Evolutionary conservation across 345 rosid genomes (phyloP).

Genomic region (Moringa oleifera): DNA sequence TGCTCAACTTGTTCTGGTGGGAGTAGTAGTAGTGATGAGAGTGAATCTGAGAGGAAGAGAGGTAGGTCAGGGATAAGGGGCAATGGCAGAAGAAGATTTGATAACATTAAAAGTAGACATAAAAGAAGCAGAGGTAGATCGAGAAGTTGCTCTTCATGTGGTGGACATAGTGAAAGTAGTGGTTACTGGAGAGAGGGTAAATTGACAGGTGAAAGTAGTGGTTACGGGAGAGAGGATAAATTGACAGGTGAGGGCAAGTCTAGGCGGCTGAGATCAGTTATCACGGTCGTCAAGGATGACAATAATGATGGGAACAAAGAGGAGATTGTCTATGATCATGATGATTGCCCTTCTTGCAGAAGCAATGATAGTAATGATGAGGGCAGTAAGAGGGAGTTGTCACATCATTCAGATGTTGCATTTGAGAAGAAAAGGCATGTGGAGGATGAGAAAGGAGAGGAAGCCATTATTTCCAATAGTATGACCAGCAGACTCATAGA

Average conservation of each 20-base stretch:
- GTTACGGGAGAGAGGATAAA: slow-evolving; percentile 34
- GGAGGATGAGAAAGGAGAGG: slow-evolving; percentile 31
- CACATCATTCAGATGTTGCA: slow-evolving; percentile 16
- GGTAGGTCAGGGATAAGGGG: slow-evolving; percentile 30
- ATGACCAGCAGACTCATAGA: slow-evolving; percentile 13
- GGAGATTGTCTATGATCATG: slow-evolving; percentile 41
- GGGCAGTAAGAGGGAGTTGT: slow-evolving; percentile 27
- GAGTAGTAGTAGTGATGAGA: slow-evolving; percentile 29
- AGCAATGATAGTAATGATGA: slow-evolving; percentile 44
- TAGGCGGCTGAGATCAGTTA: slow-evolving; percentile 53
- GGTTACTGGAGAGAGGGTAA: slow-evolving; percentile 31
- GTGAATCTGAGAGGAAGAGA: slow-evolving; percentile 35
- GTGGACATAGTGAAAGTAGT: slow-evolving; percentile 20
- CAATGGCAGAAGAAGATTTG: slow-evolving; percentile 16
- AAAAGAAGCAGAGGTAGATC: slow-evolving; percentile 29
- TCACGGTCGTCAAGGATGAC: slow-evolving; percentile 30
- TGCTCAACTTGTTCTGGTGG: slow-evolving; percentile 34
- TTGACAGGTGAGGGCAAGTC: slow-evolving; percentile 26
- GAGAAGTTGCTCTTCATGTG: slow-evolving; percentile 29
- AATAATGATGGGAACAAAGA: slow-evolving; percentile 37
- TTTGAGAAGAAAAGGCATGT: slow-evolving; percentile 15
- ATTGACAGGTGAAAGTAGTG: slow-evolving; percentile 24
- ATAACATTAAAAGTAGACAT: slow-evolving; percentile 16
- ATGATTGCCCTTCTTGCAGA: slow-evolving; percentile 52
- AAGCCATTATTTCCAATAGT: slow-evolving; percentile 20